phyloP scores from a whole-genome alignment of 768 basidiomycete genomes.

The Saitozyma sp. region DNA sequence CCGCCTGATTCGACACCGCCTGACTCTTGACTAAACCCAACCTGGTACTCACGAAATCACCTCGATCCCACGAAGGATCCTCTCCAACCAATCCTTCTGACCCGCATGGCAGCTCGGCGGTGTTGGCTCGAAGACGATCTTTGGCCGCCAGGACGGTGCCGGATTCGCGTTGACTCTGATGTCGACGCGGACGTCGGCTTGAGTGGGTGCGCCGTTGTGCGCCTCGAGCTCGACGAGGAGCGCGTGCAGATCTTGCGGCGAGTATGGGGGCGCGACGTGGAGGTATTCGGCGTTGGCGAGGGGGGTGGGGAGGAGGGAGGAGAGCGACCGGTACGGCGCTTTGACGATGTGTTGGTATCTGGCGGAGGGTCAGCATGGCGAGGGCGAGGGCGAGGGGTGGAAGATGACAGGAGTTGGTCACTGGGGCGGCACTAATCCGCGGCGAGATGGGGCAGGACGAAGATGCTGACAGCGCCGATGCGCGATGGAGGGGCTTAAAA shows the following conservation, averaged over 20 bases:
- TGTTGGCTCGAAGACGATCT: conserved; percentile 44
- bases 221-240: conserved; percentile 15
- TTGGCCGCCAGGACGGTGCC: conserved; percentile 25
- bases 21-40: not conserved
- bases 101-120: conserved; percentile 35
- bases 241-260: conserved; percentile 24
- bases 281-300: conserved; percentile 32
- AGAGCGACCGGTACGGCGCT: conserved; percentile 20
- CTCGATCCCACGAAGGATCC: conserved; percentile 14
- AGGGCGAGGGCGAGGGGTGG: not conserved
- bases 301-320: conserved; percentile 21
- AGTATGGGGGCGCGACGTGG: conserved; percentile 38
- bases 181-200: not conserved
- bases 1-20: too few relatives aligned
- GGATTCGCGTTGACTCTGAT: too few relatives aligned
- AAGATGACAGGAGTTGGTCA: too few relatives aligned
- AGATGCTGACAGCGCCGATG: too few relatives aligned
- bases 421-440: too few relatives aligned
- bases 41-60: conserved; percentile 39
- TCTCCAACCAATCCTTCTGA: conserved; percentile 35
- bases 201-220: not conserved
- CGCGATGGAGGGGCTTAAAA: too few relatives aligned
- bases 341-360: conserved; percentile 34
- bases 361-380: not conserved
- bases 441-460: too few relatives aligned